Conservation (phyloP, 225 moss, liverwort and hornwort genomes). For the Pseudisothecium myosuroides region DNA sequence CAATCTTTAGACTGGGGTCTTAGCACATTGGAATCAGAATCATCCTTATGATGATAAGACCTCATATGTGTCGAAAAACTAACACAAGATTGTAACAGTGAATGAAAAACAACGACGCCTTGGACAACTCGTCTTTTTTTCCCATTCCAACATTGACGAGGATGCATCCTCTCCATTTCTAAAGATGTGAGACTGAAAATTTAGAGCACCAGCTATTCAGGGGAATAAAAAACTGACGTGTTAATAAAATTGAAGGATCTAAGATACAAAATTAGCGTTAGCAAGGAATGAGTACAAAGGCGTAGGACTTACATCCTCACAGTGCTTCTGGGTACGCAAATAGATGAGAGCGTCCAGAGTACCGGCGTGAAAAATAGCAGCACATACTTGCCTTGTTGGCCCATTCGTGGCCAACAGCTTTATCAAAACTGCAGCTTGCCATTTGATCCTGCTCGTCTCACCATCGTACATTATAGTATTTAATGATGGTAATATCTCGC, state of each 20-base stretch:
- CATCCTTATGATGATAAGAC: neutral
- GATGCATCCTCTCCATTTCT: neutral
- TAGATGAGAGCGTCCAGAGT: neutral
- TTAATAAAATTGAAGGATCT: neutral
- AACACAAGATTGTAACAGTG: neutral
- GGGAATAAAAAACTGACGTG: neutral
- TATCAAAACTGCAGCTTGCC: slow-evolving; percentile 26
- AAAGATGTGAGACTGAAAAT: neutral
- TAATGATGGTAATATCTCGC: neutral
- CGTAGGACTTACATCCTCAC: neutral
- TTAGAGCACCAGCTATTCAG: neutral
- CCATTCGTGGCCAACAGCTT: slow-evolving; percentile 12
- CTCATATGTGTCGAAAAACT: neutral
- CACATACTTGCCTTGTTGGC: slow-evolving; percentile 11
- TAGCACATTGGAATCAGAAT: neutral
- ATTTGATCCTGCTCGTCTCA: neutral
- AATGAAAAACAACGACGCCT: neutral
- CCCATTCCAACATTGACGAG: neutral
- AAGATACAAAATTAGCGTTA: neutral
- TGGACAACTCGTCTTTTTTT: neutral
- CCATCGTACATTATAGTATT: neutral
- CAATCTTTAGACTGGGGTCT: neutral
- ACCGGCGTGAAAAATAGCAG: neutral
- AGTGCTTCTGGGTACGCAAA: neutral
- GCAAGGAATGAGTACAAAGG: neutral